A percentile compares a stretch with the other conserved stretches of the same genome.
Evolutionary conservation across 371 early-diverging fungal genomes (phyloP).

Genomic region (Circinella minor): DNA sequence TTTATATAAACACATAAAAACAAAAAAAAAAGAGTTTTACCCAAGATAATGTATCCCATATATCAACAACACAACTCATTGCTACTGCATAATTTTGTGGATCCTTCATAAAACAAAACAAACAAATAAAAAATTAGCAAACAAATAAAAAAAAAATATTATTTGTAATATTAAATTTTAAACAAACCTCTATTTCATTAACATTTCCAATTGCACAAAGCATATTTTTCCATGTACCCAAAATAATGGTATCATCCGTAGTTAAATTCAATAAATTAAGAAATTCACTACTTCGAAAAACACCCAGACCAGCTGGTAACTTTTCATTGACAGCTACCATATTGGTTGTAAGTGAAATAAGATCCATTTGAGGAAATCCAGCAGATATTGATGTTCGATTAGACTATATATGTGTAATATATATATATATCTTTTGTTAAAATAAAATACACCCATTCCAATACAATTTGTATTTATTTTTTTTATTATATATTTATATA

Average conservation of each 20-base stretch:
- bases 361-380: constrained; percentile 29
- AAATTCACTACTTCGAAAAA: constrained; percentile 52
- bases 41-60: constrained; percentile 69
- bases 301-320: constrained; percentile 39
- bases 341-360: constrained; percentile 34
- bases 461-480: too few relatives aligned
- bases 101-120: constrained; percentile 25
- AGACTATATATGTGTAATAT: constrained; percentile 23
- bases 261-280: constrained; percentile 36
- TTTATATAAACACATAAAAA: too few relatives aligned
- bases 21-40: constrained; percentile 17
- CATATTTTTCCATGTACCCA: constrained; percentile 72
- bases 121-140: neutral
- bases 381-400: constrained; percentile 48
- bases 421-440: neutral
- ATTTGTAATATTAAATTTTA: neutral
- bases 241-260: constrained; percentile 47
- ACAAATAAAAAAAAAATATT: too few relatives aligned
- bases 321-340: constrained; percentile 42
- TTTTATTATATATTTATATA: neutral
- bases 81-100: constrained; percentile 73
- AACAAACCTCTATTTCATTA: constrained; percentile 56
- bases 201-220: constrained; percentile 73
- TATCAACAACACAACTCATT: constrained; percentile 67
- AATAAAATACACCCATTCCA: too few relatives aligned